phyloP scores from a whole-genome alignment of 163 green algal genomes.

The Picocystis sp. region DNA sequence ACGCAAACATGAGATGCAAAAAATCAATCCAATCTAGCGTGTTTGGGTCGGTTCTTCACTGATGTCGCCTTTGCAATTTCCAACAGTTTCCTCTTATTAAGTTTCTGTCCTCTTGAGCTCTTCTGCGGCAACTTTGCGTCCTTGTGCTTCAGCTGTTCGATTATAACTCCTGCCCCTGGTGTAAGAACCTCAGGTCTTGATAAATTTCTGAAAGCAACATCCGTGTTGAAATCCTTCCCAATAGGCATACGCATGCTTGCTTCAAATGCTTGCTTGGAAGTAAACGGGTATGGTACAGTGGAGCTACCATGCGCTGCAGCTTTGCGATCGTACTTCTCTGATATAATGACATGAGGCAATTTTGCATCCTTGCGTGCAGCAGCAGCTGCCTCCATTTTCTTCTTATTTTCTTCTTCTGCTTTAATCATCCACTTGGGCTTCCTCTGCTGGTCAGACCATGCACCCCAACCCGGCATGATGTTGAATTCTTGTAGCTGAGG shows the following conservation, averaged over 20 bases:
- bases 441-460: conserved; percentile 50
- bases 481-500: conserved; percentile 33
- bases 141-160: background rate
- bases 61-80: too few species aligned
- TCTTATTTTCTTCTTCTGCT: conserved; percentile 33
- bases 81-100: too few species aligned
- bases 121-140: too few species aligned
- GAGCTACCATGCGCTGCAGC: conserved; percentile 10
- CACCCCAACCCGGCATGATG: conserved; percentile 72
- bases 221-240: conserved; percentile 77
- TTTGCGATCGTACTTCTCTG: conserved; percentile 56
- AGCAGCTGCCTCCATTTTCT: conserved; percentile 29
- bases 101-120: too few species aligned
- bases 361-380: conserved; percentile 50
- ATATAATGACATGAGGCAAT: conserved; percentile 63
- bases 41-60: too few species aligned
- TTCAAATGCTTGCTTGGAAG: conserved; percentile 64
- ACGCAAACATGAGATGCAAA: too few species aligned
- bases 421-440: conserved; percentile 61
- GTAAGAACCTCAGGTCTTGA: conserved; percentile 3
- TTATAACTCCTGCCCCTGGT: background rate
- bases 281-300: conserved; percentile 63
- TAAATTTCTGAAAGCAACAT: conserved; percentile 39
- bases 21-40: too few species aligned
- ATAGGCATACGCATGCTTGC: conserved; percentile 62